A percentile compares a stretch with the other conserved stretches of the same genome.
These are phyloP conservation scores for Tulasnella sp. DNA, from an alignment of 768 basidiomycete species.

Conservation along the genomic window DNA sequence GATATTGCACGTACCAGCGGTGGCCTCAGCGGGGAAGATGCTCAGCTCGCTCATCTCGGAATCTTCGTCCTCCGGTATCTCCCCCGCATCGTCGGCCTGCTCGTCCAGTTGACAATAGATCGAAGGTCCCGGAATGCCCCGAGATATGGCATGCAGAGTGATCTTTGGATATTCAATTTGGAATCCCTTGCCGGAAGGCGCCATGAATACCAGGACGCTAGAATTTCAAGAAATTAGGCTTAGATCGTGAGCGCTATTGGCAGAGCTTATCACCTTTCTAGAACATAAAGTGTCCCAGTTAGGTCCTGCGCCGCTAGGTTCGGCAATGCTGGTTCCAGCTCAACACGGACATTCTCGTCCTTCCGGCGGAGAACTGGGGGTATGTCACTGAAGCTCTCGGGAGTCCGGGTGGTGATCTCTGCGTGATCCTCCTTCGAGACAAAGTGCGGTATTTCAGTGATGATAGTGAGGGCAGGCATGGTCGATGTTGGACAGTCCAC, in stretches of 20 bases:
- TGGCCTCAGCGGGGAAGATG: slow-evolving; percentile 52
- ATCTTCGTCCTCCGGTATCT: slow-evolving; percentile 33
- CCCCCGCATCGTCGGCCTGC: slow-evolving; percentile 24
- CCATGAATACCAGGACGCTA: slow-evolving; percentile 71
- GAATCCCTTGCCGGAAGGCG: slow-evolving; percentile 58
- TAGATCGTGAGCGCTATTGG: neutral
- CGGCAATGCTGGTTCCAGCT: slow-evolving; percentile 56
- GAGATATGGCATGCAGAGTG: slow-evolving; percentile 83
- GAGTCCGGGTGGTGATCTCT: slow-evolving; percentile 62
- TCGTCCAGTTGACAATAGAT: slow-evolving; percentile 95
- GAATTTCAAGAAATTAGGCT: neutral
- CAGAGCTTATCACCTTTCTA: slow-evolving; percentile 54
- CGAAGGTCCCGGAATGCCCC: slow-evolving; percentile 37
- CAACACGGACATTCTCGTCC: slow-evolving; percentile 57
- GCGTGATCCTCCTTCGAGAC: slow-evolving; percentile 58
- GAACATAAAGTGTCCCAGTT: slow-evolving; percentile 65
- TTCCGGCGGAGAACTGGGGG: slow-evolving; percentile 69
- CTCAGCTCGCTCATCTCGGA: slow-evolving; percentile 66
- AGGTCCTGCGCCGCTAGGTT: slow-evolving; percentile 44
- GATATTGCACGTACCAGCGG: slow-evolving; percentile 42
- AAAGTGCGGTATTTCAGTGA: slow-evolving; percentile 34
- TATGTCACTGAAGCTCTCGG: slow-evolving; percentile 72
- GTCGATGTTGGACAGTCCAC: neutral
- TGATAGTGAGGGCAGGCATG: slow-evolving; percentile 25
- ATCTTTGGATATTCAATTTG: slow-evolving; percentile 81